Conservation (phyloP, 225 moss, liverwort and hornwort genomes). For the Pseudoscleropodium purum region DNA sequence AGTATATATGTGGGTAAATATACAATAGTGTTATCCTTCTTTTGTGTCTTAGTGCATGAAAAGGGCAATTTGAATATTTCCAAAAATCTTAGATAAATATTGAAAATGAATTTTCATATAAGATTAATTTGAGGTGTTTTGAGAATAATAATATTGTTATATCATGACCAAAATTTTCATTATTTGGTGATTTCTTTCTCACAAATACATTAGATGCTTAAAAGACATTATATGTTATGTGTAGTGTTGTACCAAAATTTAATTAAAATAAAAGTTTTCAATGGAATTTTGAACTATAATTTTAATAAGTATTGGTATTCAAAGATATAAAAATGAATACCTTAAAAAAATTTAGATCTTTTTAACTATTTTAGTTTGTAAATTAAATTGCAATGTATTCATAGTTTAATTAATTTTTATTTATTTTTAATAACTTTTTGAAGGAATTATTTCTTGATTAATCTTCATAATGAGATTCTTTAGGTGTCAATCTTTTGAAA, state of each 20-base stretch:
- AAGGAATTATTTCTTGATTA: background rate
- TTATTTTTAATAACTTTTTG: background rate
- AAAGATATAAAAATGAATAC: background rate
- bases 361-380: background rate
- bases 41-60: background rate
- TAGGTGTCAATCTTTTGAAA: no score
- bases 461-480: background rate
- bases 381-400: background rate
- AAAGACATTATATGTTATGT: background rate
- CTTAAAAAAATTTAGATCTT: background rate
- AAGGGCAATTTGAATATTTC: accelerated
- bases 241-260: background rate
- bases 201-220: background rate
- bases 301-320: background rate
- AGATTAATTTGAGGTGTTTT: background rate
- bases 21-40: accelerated
- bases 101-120: background rate
- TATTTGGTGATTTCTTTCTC: background rate
- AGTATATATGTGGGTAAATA: background rate
- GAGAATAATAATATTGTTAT: background rate
- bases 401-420: background rate
- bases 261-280: background rate
- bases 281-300: background rate
- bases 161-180: background rate
- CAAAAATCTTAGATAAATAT: background rate